Evolutionary conservation across 176 grass and related monocot genomes (phyloP), one percentile per base, ranked within the genome.

Genomic region (Rhynchospora breviuscula): DNA sequence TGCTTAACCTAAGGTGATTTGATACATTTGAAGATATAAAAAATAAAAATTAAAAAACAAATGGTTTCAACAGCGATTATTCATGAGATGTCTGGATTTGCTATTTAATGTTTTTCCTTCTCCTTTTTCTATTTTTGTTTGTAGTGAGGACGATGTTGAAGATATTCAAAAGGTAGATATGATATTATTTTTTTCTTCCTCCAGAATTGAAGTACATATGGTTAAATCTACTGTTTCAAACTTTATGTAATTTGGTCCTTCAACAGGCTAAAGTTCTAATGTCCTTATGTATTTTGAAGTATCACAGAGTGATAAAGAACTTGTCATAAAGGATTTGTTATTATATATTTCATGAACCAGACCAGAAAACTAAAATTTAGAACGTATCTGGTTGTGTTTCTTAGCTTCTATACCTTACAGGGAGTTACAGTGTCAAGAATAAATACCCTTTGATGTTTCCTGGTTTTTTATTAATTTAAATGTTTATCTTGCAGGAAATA

Each of bases 111-210:
- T 51, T 83, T 59, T 67, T 54, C 31, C 64, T 60, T 80, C 0
- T 29, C n/a, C 22, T 59, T 33, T 84, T 18, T 44, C 79, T 51
- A 63, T 76, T 54, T 81, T 85, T 81, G 56, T 63, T 82, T 91
- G 73, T 83, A 99, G 97, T 8, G 97, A 99, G 87, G 97, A 99
- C 92, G 97, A 99, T 67, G 91, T 99, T 85, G 97, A 99, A 93
- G 97, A 99, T 63, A 99, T 99, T 88, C 97, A 99, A 89, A 99
- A 95, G 97, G 97, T 99, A 84, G 22, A 74, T 40, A 40, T 40
- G 35, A 40, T 40, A 40, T 40, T 40, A 40, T 52, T 63, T 63
- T 63, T 63, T 22, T 10, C 19, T 21, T 3, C 1, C 49, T 14
- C 49, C 49, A 26, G 1, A 77, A 77, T 77, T 77, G 10, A 29